phyloP scores from a whole-genome alignment of 306 rosid species.

The Cicer bijugum region DNA sequence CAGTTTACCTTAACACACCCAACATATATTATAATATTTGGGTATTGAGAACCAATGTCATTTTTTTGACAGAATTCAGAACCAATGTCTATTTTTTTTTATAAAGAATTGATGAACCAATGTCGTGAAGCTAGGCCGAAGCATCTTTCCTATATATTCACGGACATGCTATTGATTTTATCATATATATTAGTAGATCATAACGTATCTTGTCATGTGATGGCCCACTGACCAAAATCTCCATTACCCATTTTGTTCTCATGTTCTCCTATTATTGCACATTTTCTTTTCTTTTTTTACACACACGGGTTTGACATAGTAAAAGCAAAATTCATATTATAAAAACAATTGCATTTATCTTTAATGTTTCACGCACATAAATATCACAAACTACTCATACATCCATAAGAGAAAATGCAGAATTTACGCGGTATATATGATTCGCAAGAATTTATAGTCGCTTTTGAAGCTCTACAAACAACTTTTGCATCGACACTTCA shows the following conservation, averaged over 20 bases:
- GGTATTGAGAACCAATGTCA: not conserved
- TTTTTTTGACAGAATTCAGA: too few species aligned
- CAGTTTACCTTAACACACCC: constrained; percentile 32
- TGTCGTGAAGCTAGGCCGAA: constrained; percentile 13
- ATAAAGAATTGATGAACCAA: not conserved
- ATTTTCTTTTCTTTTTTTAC: not conserved
- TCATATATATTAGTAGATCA: constrained; percentile 9
- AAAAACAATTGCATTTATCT: not conserved
- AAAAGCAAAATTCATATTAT: not conserved
- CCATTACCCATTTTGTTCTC: constrained; percentile 16
- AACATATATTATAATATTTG: not conserved
- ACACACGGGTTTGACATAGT: not conserved
- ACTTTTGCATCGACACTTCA: not conserved
- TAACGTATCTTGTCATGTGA: constrained; percentile 19
- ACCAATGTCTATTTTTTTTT: too few species aligned
- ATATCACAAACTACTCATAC: not conserved
- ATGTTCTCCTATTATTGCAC: constrained; percentile 17
- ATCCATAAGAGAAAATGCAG: not conserved
- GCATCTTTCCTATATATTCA: constrained; percentile 27
- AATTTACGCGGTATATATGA: not conserved
- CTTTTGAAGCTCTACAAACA: not conserved
- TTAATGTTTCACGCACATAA: not conserved
- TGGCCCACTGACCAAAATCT: constrained; percentile 28
- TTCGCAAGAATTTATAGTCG: not conserved
- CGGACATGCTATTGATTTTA: constrained; percentile 38